Evolutionary conservation across 352 stramenopile species (phyloP).

Genomic region (Lagenidium giganteum): DNA sequence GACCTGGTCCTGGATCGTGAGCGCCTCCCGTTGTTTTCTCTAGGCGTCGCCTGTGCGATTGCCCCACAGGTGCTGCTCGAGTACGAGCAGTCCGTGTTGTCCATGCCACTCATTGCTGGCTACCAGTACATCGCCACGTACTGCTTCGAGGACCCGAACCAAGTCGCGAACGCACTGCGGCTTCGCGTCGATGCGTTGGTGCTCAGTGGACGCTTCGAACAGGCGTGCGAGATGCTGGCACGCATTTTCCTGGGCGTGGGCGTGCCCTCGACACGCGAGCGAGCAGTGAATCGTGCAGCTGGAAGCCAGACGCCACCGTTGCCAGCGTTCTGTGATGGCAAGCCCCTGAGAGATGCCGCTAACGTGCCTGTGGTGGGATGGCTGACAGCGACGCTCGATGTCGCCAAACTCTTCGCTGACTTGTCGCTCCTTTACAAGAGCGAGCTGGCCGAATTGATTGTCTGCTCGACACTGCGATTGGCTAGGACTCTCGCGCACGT

Average conservation of each 20-base stretch:
- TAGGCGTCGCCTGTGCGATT: slow-evolving; percentile 33
- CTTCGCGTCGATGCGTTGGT: slow-evolving; percentile 44
- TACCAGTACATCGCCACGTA: slow-evolving; percentile 44
- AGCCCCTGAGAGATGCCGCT: slow-evolving; percentile 4
- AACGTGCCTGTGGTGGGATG: slow-evolving; percentile 10
- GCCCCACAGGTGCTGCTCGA: slow-evolving; percentile 48
- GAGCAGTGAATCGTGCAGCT: not conserved
- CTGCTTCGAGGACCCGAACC: slow-evolving; percentile 40
- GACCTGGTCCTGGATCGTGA: slow-evolving; percentile 41
- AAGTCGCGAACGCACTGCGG: slow-evolving; percentile 44
- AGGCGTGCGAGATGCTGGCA: slow-evolving; percentile 35
- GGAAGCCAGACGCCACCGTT: not conserved
- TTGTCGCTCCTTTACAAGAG: slow-evolving; percentile 1
- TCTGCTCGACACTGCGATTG: slow-evolving; percentile 9
- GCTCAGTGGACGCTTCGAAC: slow-evolving; percentile 42
- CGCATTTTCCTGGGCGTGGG: slow-evolving; percentile 21
- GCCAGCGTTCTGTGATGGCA: slow-evolving; percentile 17
- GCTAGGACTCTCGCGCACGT: too few relatives aligned
- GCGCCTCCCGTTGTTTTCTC: slow-evolving; percentile 23
- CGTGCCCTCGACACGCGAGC: not conserved
- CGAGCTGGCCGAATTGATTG: slow-evolving; percentile 1
- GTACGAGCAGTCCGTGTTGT: slow-evolving; percentile 34
- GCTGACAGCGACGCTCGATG: slow-evolving; percentile 12
- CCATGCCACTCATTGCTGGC: slow-evolving; percentile 48
- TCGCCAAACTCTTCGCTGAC: slow-evolving; percentile 6